Conservation (phyloP, 176 grass and related monocot genomes). For the Dendrocalamus sinicus region DNA sequence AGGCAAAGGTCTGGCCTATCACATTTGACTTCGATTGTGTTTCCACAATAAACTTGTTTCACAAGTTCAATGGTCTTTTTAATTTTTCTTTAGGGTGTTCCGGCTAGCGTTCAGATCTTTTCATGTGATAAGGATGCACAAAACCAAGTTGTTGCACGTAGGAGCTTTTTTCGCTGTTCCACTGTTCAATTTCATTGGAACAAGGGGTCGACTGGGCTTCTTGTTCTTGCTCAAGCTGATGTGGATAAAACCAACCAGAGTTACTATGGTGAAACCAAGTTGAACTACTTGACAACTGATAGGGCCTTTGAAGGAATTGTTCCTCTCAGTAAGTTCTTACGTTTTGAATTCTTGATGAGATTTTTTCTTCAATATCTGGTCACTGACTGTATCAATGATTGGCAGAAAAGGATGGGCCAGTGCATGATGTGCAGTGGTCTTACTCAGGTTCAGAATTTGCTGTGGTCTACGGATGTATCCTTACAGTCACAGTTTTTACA, state of each 20-base stretch:
- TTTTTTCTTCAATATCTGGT: neutral
- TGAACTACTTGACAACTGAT: conserved; percentile 93
- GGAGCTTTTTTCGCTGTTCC: conserved; percentile 90
- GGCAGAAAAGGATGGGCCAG: conserved; percentile 85
- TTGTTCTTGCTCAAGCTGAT: conserved; percentile 81
- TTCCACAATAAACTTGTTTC: conserved; percentile 36
- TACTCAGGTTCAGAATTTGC: conserved; percentile 82
- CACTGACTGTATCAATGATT: conserved; percentile 13
- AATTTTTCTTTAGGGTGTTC: conserved; percentile 57
- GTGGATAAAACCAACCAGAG: conserved; percentile 98
- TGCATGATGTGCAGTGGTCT: conserved; percentile 94
- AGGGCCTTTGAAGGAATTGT: conserved; percentile 87
- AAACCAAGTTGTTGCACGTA: conserved; percentile 73
- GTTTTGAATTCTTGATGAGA: neutral
- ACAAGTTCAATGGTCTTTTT: conserved; percentile 8
- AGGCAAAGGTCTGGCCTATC: conserved; percentile 68
- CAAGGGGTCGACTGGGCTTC: conserved; percentile 74
- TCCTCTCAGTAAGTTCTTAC: conserved; percentile 74
- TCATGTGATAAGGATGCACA: conserved; percentile 81
- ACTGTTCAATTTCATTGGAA: conserved; percentile 86
- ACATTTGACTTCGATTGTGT: conserved; percentile 15
- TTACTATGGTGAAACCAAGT: conserved; percentile 97
- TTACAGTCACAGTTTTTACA: conserved; percentile 34
- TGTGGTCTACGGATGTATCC: conserved; percentile 94
- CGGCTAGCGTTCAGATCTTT: conserved; percentile 85